Conservation (phyloP, 345 rosid species). For the Hibiscus trionum region DNA sequence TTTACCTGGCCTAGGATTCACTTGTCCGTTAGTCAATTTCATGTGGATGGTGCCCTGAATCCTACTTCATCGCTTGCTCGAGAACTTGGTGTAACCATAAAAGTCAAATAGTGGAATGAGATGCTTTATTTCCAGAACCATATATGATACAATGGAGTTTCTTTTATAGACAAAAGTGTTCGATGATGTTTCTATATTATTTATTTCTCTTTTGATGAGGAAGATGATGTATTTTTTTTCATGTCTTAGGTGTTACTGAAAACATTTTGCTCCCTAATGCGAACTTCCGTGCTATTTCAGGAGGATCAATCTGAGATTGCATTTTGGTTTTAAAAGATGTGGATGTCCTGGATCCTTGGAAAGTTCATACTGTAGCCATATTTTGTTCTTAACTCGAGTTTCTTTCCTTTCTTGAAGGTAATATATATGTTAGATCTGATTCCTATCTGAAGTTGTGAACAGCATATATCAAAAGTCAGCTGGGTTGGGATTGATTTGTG, state of each 20-base stretch:
- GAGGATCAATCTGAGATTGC: slow-evolving; percentile 3
- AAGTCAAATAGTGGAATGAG: background rate
- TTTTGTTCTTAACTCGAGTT: background rate
- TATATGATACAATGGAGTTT: background rate
- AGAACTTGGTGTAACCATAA: background rate
- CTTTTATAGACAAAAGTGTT: background rate
- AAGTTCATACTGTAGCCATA: slow-evolving; percentile 1
- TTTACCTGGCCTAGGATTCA: background rate
- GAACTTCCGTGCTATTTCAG: background rate
- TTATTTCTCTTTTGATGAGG: background rate
- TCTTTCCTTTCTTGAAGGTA: background rate
- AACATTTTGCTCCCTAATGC: background rate
- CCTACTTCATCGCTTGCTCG: background rate
- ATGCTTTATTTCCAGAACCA: background rate
- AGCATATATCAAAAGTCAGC: background rate
- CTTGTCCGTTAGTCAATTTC: background rate
- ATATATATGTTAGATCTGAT: background rate
- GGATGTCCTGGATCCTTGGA: slow-evolving; percentile 10
- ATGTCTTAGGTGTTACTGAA: slow-evolving; percentile 4
- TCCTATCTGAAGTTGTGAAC: background rate
- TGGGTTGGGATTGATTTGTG: background rate
- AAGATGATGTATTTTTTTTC: slow-evolving; percentile 6
- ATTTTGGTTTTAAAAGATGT: slow-evolving; percentile 7
- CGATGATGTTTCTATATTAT: background rate
- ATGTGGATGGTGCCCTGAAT: background rate